Evolutionary conservation across 2,329 filamentous ascomycete genomes (phyloP), one percentile per base, ranked within the genome.

Genomic region (Penicillium paneum): DNA sequence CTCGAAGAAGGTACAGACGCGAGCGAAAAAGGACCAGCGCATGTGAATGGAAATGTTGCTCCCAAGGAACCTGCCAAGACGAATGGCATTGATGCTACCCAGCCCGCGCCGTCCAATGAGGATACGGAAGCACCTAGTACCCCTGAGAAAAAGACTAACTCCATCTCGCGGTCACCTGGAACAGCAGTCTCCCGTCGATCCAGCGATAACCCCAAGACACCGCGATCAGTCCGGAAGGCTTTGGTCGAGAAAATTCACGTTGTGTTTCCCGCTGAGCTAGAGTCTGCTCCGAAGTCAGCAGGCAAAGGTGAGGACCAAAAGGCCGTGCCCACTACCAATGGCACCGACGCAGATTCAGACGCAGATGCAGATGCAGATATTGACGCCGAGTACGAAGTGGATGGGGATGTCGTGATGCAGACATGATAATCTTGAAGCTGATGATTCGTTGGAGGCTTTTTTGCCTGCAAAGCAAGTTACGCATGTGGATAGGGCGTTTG

Each of bases 321-420:
- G 24, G 38, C 31, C 3, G 10, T 40, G 6, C 34, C 52, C 26
- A 52, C 61, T 24, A 50, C 58, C 8, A 65, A 68, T 38, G 67
- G 64, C 8, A 60, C 59, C 13, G 57, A 61, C 13, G 40, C 41
- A 3, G 59, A 62, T 34, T n/a, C 32, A 19, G 49, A 45, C n/a
- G 62, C 58, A 13, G 69, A 71, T 42, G 63, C 63, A 3, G 68
- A 71, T 39, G 61, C 61, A 1, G 67, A 71, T 50, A 61, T 60
- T 21, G 63, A 63, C 41, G 60, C 49, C n/a, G 60, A 65, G 39
- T 65, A 63, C 34, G 63, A 65, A 43, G 55, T 63, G 39, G 63
- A 64, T 47, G 64, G 57, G 26, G 66, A 67, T 47, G 56, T 63
- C 34, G 64, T 67, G 42, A 71, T 71, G 69, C 64, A 67, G 49